Conservation (phyloP, 1,284 basidiomycete genomes). For the Ceratobasidium sp. region DNA sequence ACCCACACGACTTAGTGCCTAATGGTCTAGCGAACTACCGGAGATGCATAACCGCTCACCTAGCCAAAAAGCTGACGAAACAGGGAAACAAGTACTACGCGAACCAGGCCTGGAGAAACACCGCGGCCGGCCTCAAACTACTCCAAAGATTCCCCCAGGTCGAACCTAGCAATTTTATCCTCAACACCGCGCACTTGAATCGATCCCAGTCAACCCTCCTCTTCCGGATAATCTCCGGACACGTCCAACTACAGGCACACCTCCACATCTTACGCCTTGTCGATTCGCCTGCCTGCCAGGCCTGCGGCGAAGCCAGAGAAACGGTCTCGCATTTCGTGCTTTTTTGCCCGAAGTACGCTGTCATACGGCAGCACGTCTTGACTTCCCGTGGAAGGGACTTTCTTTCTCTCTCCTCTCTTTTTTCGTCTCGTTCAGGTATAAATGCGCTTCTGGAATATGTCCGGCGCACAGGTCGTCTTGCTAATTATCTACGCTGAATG, state of each 20-base stretch:
- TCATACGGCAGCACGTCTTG: background rate
- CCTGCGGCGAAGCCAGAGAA: background rate
- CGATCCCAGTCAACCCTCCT: background rate
- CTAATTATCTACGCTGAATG: background rate
- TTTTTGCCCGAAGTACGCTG: background rate
- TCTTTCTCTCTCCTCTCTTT: background rate
- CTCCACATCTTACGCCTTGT: background rate
- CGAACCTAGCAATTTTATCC: background rate
- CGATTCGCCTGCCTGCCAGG: background rate
- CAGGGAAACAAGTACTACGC: background rate
- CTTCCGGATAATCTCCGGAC: background rate
- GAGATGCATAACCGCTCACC: background rate
- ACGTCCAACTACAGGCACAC: background rate
- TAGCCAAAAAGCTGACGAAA: background rate
- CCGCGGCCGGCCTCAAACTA: background rate
- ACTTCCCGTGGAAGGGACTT: background rate
- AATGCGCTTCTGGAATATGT: slow-evolving; percentile 5
- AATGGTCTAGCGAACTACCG: background rate
- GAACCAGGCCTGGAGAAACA: background rate
- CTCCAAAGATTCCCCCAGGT: background rate
- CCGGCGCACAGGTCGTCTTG: background rate
- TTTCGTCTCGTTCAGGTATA: background rate
- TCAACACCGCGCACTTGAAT: background rate
- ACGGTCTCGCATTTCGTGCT: slow-evolving; percentile 8
- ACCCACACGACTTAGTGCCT: background rate